Conservation (phyloP, 1,284 basidiomycete genomes). For the Malassezia furfur region DNA sequence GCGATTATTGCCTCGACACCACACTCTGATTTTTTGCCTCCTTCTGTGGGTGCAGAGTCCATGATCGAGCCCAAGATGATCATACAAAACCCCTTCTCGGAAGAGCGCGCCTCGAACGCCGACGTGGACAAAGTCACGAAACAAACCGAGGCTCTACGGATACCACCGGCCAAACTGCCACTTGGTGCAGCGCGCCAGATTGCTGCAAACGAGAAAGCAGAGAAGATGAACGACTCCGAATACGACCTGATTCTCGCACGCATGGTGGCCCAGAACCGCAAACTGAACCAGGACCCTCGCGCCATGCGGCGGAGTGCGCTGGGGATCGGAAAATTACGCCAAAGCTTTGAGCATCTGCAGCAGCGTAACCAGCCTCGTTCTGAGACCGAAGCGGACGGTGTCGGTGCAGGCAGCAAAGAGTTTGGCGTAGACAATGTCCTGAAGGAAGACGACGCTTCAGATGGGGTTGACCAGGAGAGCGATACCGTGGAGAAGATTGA, state of each 20-base stretch:
- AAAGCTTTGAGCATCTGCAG: constrained; percentile 40
- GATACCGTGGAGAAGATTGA: constrained; percentile 38
- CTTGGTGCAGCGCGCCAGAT: not conserved
- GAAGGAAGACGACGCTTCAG: constrained; percentile 3
- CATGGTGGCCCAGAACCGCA: constrained; percentile 31
- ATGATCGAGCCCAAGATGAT: constrained; percentile 36
- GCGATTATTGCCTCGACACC: not conserved
- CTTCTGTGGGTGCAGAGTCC: constrained; percentile 36
- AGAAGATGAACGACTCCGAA: constrained; percentile 19
- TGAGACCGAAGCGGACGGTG: constrained; percentile 6
- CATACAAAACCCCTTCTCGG: constrained; percentile 37
- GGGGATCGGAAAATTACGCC: constrained; percentile 36
- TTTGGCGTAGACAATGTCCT: constrained; percentile 9
- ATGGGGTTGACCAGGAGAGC: constrained; percentile 6
- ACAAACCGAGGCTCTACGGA: not conserved
- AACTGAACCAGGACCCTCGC: constrained; percentile 32
- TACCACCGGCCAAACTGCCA: not conserved
- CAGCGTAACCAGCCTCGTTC: constrained; percentile 16
- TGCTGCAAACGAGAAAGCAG: constrained; percentile 6
- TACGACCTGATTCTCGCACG: constrained; percentile 36
- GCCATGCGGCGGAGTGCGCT: constrained; percentile 33
- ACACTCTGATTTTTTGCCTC: constrained; percentile 16
- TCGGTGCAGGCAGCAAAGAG: constrained; percentile 13
- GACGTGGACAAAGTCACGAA: not conserved
- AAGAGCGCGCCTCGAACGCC: not conserved